Evolutionary conservation across 2,329 filamentous ascomycete genomes (phyloP).

Genomic region (Fusarium floridanum): DNA sequence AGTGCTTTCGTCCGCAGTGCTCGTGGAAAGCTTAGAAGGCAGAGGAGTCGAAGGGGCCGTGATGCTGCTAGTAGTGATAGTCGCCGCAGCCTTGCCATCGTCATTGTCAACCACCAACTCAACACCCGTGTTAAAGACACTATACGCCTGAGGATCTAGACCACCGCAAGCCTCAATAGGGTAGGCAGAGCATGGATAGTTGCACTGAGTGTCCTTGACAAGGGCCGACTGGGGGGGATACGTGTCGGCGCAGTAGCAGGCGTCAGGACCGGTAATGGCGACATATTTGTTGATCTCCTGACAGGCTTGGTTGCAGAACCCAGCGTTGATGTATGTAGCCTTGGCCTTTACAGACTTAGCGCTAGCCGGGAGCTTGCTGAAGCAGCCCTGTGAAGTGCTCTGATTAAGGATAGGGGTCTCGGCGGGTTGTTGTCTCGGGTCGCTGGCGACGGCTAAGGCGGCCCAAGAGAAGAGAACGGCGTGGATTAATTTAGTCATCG

Average conservation of each 20-base stretch:
- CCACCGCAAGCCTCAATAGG: not conserved
- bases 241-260: constrained; percentile 23
- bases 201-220: constrained; percentile 18
- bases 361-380: not conserved
- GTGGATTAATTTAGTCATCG: not conserved
- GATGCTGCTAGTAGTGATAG: not conserved
- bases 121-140: not conserved
- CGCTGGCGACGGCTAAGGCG: not conserved
- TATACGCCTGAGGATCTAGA: not conserved
- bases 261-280: not conserved
- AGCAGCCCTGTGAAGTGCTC: not conserved
- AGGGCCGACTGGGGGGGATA: constrained; percentile 9
- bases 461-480: not conserved
- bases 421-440: not conserved
- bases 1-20: not conserved
- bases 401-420: not conserved
- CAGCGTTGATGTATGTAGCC: not conserved
- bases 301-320: not conserved
- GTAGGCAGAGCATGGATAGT: constrained; percentile 7
- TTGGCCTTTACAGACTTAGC: not conserved
- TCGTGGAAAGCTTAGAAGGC: not conserved
- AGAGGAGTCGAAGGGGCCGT: not conserved
- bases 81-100: not conserved
- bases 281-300: not conserved
- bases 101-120: not conserved